Percentiles rank a stretch among this genome's conserved stretches.
phyloP scores from a whole-genome alignment of 768 basidiomycete species.

The Russula vinacea region DNA sequence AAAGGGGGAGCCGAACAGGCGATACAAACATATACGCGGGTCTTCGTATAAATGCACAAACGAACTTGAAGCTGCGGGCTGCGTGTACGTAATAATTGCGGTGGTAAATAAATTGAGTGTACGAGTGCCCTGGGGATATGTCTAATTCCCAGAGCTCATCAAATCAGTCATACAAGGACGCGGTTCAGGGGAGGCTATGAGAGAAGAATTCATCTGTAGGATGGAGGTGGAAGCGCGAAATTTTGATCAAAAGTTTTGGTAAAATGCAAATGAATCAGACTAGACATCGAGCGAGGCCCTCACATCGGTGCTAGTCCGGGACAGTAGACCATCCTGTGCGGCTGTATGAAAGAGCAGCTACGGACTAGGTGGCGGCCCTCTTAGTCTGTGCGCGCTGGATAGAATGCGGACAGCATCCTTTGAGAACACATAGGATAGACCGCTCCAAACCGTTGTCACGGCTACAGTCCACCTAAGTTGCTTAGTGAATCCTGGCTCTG shows the following conservation, averaged over 20 bases:
- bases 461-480: conserved; percentile 74
- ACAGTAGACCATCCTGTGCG: background rate
- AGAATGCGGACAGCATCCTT: conserved; percentile 67
- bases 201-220: background rate
- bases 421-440: conserved; percentile 74
- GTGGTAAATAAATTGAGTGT: background rate
- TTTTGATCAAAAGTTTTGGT: background rate
- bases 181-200: background rate
- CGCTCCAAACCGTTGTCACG: conserved; percentile 89
- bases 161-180: background rate
- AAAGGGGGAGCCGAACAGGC: background rate
- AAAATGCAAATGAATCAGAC: background rate
- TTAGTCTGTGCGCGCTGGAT: conserved; percentile 22
- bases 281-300: background rate
- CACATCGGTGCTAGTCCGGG: background rate
- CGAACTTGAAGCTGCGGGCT: background rate
- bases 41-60: background rate
- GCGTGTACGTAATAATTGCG: background rate
- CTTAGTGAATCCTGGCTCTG: background rate
- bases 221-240: background rate
- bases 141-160: background rate
- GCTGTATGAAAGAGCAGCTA: background rate
- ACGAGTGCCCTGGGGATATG: background rate
- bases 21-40: background rate
- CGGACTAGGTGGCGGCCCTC: background rate